Conservation (phyloP, 192 early-diverging fungal species). For the Podila epicladia region DNA sequence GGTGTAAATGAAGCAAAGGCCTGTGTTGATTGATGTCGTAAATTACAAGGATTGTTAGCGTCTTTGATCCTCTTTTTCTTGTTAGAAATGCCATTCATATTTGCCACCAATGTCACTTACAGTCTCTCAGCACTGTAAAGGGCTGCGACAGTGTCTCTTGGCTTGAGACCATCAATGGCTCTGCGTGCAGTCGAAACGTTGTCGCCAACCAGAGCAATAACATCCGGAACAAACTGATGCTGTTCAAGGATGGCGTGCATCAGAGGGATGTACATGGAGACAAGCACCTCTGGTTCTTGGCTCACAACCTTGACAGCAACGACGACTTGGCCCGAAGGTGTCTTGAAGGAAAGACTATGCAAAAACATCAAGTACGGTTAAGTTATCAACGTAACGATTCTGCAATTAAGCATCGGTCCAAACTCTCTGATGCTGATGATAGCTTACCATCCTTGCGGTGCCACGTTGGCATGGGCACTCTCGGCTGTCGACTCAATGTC, state of each 20-base stretch:
- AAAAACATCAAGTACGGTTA: no score
- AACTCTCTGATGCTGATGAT: no score
- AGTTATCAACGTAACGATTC: no score
- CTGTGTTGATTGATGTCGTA: slow-evolving; percentile 1
- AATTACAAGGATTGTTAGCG: background rate
- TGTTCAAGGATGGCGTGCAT: slow-evolving; percentile 43
- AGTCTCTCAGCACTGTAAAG: slow-evolving; percentile 22
- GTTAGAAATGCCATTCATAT: background rate
- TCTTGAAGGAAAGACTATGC: slow-evolving; percentile 32
- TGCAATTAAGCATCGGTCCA: no score
- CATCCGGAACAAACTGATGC: slow-evolving; percentile 42
- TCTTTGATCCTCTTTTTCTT: no score
- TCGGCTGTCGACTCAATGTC: slow-evolving; percentile 85
- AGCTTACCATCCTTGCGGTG: slow-evolving; percentile 38
- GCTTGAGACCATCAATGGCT: slow-evolving; percentile 36
- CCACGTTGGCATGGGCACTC: slow-evolving; percentile 52
- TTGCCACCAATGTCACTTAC: slow-evolving; percentile 12
- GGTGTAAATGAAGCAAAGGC: slow-evolving; percentile 33
- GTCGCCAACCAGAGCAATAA: slow-evolving; percentile 39
- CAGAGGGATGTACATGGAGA: slow-evolving; percentile 46
- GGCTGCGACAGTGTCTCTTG: slow-evolving; percentile 20
- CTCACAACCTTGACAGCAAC: slow-evolving; percentile 37
- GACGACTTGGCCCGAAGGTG: slow-evolving; percentile 13
- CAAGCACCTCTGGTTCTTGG: slow-evolving; percentile 36
- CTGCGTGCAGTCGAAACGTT: slow-evolving; percentile 27